These are phyloP conservation scores for Raphanus raphanistrum DNA, from an alignment of 345 rosid species.

Conservation along the genomic window DNA sequence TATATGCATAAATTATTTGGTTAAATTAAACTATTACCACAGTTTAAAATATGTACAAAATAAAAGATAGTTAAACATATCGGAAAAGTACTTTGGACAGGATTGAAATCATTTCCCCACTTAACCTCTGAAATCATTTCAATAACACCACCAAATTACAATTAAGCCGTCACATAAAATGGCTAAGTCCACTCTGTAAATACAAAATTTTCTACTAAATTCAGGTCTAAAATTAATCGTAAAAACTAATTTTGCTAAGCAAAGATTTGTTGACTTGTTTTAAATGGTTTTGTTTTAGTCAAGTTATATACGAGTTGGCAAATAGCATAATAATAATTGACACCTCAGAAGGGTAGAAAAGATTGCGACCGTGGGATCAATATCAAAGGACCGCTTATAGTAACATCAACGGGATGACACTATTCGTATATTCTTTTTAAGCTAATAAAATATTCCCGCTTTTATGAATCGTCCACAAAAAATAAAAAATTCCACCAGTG, in stretches of 20 bases:
- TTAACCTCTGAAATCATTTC: neutral
- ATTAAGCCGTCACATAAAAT: neutral
- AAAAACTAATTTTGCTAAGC: no score
- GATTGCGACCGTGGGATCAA: constrained; percentile 25
- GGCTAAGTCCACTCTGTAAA: neutral
- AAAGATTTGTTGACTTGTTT: neutral
- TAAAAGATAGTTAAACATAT: neutral
- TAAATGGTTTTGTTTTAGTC: neutral
- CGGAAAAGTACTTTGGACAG: neutral
- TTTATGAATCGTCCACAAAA: neutral
- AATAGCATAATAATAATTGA: neutral
- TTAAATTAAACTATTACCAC: neutral
- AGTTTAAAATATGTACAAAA: neutral
- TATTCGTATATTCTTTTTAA: neutral
- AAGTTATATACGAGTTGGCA: neutral
- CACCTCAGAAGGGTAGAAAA: neutral
- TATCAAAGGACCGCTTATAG: neutral
- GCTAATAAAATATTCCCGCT: neutral
- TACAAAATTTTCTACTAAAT: neutral
- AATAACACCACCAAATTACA: neutral
- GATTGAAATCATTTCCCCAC: neutral
- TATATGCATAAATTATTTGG: neutral
- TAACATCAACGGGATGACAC: constrained; percentile 3
- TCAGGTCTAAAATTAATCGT: neutral
- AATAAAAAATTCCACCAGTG: constrained; percentile 20